Evolutionary conservation across 1,284 basidiomycete genomes (phyloP), one percentile per base, ranked within the genome.

Genomic region (Cutaneotrichosporon curvatum): DNA sequence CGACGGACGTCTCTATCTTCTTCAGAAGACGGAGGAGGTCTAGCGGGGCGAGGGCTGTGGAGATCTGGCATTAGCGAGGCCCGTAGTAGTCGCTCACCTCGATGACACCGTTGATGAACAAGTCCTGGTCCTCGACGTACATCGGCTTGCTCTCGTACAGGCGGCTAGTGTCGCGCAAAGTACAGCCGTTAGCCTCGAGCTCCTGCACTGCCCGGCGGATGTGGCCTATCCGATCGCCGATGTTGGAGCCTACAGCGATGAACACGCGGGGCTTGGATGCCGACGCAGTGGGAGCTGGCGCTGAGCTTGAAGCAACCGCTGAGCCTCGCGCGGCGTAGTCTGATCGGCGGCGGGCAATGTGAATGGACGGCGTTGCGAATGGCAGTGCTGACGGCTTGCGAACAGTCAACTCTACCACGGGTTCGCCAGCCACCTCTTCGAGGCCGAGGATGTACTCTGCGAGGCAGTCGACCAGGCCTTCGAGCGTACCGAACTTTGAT

Each of bases 111-210:
- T 98, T 98, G 53, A 87, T 79, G 71, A 98, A 98, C 23, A 76
- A 72, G 20, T 85, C 86, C 68, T 99, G 94, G 53, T 95, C 83
- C 15, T 79, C 79, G 20, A 94, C 82, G 69, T 98, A 99, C 95
- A 97, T 97, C 0, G 95, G 90, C 18, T 83, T 77, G 16, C 85
- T 92, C 71, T 96, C 85, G 67, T 98, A 98, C 72, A 98, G 70
- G 71, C 92, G 89, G 63, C 88, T 91, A 0, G 89, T 92, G 57
- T 87, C 78, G 21, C 85, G 71, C 14, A 92, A 73, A 14, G 61
- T 64, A 4, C 82, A 53, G 7, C 62, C 62, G 6, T 47, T 51
- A 4, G 45, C 33, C 30, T 48, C 38, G 20, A 65, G 47, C 11
- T 43, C 33, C 70, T 16, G 58, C 50, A 91, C 73, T 0, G 89